Evolutionary conservation across 2,329 filamentous ascomycete genomes (phyloP).

Genomic region (Aspergillus sp.): DNA sequence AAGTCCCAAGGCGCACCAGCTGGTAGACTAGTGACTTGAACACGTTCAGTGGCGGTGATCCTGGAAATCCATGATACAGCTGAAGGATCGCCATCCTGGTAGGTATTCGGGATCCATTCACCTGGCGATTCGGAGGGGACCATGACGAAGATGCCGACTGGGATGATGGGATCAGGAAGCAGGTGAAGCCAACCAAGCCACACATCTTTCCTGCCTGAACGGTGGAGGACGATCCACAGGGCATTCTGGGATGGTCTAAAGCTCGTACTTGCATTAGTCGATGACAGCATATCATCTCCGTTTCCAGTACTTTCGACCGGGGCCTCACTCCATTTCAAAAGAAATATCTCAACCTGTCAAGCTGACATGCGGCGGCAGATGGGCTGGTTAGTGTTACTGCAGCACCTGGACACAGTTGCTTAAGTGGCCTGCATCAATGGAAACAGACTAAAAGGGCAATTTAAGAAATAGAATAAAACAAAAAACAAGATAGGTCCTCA

Average conservation of each 20-base stretch:
- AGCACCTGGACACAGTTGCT: too few species aligned
- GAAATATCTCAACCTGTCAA: neutral
- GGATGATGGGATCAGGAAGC: neutral
- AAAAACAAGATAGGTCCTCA: neutral
- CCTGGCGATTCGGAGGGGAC: neutral
- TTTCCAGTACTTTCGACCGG: neutral
- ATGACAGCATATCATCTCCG: neutral
- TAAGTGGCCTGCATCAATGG: too few species aligned
- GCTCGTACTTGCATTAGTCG: constrained; percentile 5
- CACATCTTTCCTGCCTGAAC: neutral
- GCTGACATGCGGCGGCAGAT: neutral
- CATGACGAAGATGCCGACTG: neutral
- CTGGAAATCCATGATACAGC: constrained; percentile 1
- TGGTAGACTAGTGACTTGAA: neutral
- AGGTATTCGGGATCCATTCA: neutral
- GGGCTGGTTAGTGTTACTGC: neutral
- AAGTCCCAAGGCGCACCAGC: neutral
- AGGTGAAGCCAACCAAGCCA: neutral
- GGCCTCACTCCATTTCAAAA: neutral
- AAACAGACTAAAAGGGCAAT: neutral
- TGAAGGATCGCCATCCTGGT: constrained; percentile 6
- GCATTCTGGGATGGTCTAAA: neutral
- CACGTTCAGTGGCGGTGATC: neutral
- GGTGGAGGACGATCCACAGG: neutral
- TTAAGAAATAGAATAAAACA: too few species aligned